These are phyloP conservation scores for Phytopythium litorale DNA, from an alignment of 352 stramenopile genomes.

Conservation along the genomic window DNA sequence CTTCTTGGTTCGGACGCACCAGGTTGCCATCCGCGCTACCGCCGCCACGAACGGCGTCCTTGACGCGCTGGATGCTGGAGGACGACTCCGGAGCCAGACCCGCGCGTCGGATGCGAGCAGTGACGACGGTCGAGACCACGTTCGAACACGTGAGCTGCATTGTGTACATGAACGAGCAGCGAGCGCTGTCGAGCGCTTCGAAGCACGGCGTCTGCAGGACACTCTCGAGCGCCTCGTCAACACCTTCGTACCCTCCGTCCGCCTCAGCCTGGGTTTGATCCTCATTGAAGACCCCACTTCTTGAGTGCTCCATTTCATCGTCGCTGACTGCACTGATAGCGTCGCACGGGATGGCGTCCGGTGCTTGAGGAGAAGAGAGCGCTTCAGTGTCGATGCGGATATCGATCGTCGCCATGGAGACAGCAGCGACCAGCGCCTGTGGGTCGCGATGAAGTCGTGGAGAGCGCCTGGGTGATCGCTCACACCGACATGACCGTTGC, in stretches of 20 bases:
- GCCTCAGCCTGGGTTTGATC: neutral
- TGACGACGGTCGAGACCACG: conserved; percentile 63
- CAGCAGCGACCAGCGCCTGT: neutral
- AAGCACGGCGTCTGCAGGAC: conserved; percentile 29
- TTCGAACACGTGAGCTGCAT: conserved; percentile 63
- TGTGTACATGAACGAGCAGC: conserved; percentile 39
- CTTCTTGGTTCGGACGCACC: conserved; percentile 3
- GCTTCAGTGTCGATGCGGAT: neutral
- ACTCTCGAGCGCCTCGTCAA: conserved; percentile 32
- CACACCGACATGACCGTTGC: conserved; percentile 3
- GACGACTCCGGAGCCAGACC: neutral
- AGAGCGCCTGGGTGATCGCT: neutral
- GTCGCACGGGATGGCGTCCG: neutral
- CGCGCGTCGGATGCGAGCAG: conserved; percentile 13
- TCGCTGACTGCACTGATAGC: too few species aligned
- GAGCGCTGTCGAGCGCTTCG: conserved; percentile 28
- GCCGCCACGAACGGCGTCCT: neutral
- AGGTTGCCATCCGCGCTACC: neutral
- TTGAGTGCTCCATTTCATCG: neutral
- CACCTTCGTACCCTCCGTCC: conserved; percentile 3
- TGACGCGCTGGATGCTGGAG: conserved; percentile 1
- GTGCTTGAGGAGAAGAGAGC: neutral
- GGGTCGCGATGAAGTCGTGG: neutral
- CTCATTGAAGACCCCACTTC: neutral
- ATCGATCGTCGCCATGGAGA: neutral